Percentiles rank a stretch among this genome's conserved stretches.
Evolutionary conservation across 441 rosid genomes (phyloP).

Genomic region (Eutrema salsugineum): DNA sequence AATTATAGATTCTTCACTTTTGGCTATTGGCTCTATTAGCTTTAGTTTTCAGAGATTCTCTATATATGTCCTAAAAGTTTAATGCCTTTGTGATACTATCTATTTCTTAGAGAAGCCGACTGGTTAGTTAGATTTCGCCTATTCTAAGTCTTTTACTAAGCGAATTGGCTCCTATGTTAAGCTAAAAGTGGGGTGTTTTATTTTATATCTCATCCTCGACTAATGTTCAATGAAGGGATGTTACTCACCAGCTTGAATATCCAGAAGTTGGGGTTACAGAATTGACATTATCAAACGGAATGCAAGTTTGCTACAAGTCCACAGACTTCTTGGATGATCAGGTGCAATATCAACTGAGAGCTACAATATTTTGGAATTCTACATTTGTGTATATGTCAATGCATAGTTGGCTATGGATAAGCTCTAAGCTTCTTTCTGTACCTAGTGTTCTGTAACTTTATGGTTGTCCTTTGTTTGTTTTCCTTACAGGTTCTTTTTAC

Average conservation of each 20-base stretch:
- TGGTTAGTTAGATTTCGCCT: not conserved
- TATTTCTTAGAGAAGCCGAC: slow-evolving; percentile 1
- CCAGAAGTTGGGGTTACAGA: slow-evolving; percentile 82
- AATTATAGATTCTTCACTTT: slow-evolving; percentile 8
- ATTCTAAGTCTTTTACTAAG: not conserved
- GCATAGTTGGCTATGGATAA: not conserved
- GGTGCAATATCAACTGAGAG: slow-evolving; percentile 44
- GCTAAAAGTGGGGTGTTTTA: slow-evolving; percentile 1
- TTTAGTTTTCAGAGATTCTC: not conserved
- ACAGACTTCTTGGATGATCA: slow-evolving; percentile 95
- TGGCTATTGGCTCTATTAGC: slow-evolving; percentile 1
- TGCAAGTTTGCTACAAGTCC: slow-evolving; percentile 82
- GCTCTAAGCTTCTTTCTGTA: slow-evolving; percentile 14
- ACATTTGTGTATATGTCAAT: slow-evolving; percentile 3
- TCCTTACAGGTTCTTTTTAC: slow-evolving; percentile 80
- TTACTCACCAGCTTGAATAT: slow-evolving; percentile 59
- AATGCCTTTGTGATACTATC: not conserved
- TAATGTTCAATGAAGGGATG: slow-evolving; percentile 46
- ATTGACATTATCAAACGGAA: slow-evolving; percentile 82
- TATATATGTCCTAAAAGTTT: not conserved
- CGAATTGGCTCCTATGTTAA: not conserved
- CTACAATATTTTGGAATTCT: not conserved
- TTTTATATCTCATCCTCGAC: slow-evolving; percentile 27
- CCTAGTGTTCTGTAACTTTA: slow-evolving; percentile 21
- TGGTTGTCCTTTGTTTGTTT: slow-evolving; percentile 15